These are phyloP conservation scores for Cyanidium caldarium DNA, from an alignment of 23 red algal genomes.

Conservation along the genomic window DNA sequence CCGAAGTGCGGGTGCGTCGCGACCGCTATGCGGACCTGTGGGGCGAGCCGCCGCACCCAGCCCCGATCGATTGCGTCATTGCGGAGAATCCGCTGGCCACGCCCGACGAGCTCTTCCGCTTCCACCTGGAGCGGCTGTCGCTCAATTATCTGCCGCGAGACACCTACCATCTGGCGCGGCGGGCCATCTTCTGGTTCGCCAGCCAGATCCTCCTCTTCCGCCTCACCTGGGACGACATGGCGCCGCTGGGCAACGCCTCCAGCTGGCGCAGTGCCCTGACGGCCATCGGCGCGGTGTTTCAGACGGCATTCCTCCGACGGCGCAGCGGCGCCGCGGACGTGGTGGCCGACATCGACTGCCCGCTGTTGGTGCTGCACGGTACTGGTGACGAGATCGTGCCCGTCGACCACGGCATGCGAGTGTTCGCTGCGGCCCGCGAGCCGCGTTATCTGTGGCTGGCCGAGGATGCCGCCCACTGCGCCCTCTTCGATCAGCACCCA, in stretches of 20 bases:
- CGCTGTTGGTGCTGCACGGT: conserved; percentile 62
- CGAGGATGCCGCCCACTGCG: conserved; percentile 74
- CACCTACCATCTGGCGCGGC: conserved; percentile 35
- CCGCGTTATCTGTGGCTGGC: conserved; percentile 20
- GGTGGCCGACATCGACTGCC: conserved; percentile 12
- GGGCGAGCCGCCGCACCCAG: neutral
- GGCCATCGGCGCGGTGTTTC: conserved; percentile 20
- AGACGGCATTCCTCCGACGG: conserved; percentile 8
- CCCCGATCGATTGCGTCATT: conserved; percentile 30
- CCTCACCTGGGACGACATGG: neutral
- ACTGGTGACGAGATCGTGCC: conserved; percentile 69
- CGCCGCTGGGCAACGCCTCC: neutral
- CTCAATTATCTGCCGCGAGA: conserved; percentile 63
- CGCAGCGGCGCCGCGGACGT: conserved; percentile 17
- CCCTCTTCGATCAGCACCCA: conserved; percentile 65
- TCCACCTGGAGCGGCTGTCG: conserved; percentile 39
- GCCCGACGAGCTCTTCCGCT: conserved; percentile 41
- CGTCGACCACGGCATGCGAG: conserved; percentile 37
- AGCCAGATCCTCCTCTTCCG: conserved; percentile 54
- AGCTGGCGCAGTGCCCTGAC: neutral
- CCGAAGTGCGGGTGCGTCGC: neutral
- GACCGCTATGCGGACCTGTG: neutral
- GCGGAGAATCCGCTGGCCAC: conserved; percentile 82
- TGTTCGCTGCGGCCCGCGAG: neutral
- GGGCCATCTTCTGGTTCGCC: conserved; percentile 44